These are phyloP conservation scores for Candida ortonii DNA, from an alignment of 805 yeast genomes.

Conservation along the genomic window DNA sequence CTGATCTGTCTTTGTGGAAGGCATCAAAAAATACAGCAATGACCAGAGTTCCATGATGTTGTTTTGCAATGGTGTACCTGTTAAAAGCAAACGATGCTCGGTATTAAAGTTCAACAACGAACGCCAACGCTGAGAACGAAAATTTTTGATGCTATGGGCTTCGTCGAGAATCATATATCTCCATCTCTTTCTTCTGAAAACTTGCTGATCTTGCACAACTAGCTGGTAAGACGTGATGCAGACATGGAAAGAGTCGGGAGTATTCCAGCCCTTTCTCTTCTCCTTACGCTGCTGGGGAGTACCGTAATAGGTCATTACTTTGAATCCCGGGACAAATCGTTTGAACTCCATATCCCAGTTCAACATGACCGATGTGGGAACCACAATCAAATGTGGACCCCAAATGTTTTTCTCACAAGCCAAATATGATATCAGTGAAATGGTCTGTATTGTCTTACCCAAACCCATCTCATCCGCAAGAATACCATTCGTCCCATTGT, in stretches of 20 bases:
- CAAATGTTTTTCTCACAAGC: slow-evolving; percentile 93
- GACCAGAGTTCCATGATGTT: slow-evolving; percentile 97
- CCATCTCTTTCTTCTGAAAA: slow-evolving; percentile 91
- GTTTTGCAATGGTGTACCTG: slow-evolving; percentile 97
- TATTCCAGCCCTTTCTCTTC: slow-evolving; percentile 97
- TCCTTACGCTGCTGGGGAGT: slow-evolving; percentile 95
- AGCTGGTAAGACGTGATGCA: slow-evolving; percentile 96
- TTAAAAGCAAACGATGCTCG: slow-evolving; percentile 76
- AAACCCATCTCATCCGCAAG: slow-evolving; percentile 99
- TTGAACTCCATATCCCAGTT: slow-evolving; percentile 99
- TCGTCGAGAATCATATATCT: slow-evolving; percentile 95
- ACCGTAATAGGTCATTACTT: slow-evolving; percentile 93
- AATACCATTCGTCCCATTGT: slow-evolving; percentile 91
- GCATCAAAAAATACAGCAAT: slow-evolving; percentile 90
- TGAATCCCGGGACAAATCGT: slow-evolving; percentile 96
- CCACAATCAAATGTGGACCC: slow-evolving; percentile 98
- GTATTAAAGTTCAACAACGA: slow-evolving; percentile 92
- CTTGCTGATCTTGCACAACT: slow-evolving; percentile 95
- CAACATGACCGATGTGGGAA: slow-evolving; percentile 94
- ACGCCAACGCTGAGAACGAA: slow-evolving; percentile 96
- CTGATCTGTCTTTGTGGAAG: slow-evolving; percentile 62
- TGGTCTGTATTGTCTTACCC: slow-evolving; percentile 96
- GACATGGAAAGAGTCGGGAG: slow-evolving; percentile 91
- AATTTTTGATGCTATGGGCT: slow-evolving; percentile 96
- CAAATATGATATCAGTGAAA: slow-evolving; percentile 75